Evolutionary conservation across 1,139 yeast species (phyloP), one percentile per base, ranked within the genome.

Genomic region (Candida sojae): DNA sequence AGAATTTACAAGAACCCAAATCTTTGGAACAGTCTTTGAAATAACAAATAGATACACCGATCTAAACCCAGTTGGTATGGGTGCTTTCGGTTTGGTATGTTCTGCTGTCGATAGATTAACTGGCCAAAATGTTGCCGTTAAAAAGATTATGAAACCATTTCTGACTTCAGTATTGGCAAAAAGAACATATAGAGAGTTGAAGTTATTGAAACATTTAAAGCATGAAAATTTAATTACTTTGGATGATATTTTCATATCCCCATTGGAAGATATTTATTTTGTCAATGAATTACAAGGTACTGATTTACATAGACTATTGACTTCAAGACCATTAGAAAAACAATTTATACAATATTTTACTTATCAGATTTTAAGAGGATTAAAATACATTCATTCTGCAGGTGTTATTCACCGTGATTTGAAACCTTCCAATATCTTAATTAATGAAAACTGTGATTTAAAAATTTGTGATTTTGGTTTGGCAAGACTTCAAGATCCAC

Each of bases 61-160:
- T 63, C 78, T 93, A 54, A 93, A 91, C 61, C 99, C 99, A 3
- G 97, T 93, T 44, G 99, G 99, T 1, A 93, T 93, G 99, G 99
- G 99, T 33, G 99, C 99, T 9, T 93, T 93, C 64, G 99, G 99
- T 6, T 80, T 93, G 36, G 99, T 93, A 42, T 93, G 99, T 68
- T 90, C 97, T 6, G 99, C 99, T 1, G 82, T 86, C 48, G 99
- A 93, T 69, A 89, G 87, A 61, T 78, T 91, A 53, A 90, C 97
- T 0, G 87, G 83, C 46, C 97, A 92, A 67, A 89, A 88, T 59
- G 99, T 95, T 43, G 99, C 99, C 40, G 96, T 93, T 53, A 93
- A 93, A 68, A 93, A 93, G 72, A 92, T 93, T 57, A 89, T 93
- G 97, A 93, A 91, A 66, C 99, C 99, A 0, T 93, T 95, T 64